Conservation (phyloP, 2,329 filamentous ascomycete species). For the Microthyrium microscopicum region DNA sequence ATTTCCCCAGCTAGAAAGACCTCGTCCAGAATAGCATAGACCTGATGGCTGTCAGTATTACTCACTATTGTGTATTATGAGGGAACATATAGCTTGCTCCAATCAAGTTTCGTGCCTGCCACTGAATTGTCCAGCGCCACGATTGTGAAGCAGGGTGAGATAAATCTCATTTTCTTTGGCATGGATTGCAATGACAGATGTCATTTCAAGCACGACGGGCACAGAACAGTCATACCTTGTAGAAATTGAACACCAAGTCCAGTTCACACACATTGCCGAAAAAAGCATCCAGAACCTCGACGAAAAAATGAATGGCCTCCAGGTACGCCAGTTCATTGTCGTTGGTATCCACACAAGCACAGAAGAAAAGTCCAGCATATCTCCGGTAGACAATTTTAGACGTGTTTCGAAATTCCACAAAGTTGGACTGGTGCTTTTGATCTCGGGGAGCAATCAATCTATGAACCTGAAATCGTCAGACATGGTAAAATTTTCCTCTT, state of each 20-base stretch:
- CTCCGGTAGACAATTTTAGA: constrained; percentile 93
- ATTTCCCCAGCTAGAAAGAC: constrained; percentile 97
- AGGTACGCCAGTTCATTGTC: constrained; percentile 96
- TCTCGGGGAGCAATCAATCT: constrained; percentile 93
- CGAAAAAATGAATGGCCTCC: constrained; percentile 98
- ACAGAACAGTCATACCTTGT: constrained; percentile 35
- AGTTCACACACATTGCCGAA: constrained; percentile 98
- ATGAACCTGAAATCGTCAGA: constrained; percentile 51
- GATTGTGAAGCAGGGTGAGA: not conserved
- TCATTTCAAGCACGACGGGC: not conserved
- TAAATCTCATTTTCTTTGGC: not conserved
- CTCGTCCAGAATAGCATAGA: constrained; percentile 96
- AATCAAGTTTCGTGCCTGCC: not conserved
- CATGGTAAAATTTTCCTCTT: not conserved
- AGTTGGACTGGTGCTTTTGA: constrained; percentile 99
- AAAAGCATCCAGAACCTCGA: constrained; percentile 95
- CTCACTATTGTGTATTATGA: too few relatives aligned
- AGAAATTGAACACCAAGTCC: constrained; percentile 65
- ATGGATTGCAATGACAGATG: not conserved
- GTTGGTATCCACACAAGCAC: constrained; percentile 95
- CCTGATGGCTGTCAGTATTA: too few relatives aligned
- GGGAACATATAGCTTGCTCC: too few relatives aligned
- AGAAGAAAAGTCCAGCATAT: constrained; percentile 97
- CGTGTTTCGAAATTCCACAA: constrained; percentile 80
- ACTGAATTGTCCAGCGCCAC: too few relatives aligned